Conservation (phyloP, 2,329 filamentous ascomycete species). For the Cladophialophora yegresii region DNA sequence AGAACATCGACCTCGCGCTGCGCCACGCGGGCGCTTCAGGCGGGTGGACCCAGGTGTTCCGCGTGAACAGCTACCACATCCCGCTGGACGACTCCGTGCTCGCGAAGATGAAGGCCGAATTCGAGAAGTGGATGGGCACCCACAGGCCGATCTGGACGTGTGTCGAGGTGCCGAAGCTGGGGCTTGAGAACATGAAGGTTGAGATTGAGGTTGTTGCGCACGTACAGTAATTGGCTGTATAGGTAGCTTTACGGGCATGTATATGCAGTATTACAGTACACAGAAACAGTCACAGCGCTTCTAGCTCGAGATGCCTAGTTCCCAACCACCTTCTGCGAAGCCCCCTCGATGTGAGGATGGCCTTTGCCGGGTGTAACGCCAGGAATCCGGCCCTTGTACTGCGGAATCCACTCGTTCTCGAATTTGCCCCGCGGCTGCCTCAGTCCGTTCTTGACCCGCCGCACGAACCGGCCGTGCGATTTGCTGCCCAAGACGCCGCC, state of each 20-base stretch:
- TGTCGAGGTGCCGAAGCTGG: slow-evolving; percentile 55
- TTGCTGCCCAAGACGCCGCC: slow-evolving; percentile 12
- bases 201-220: slow-evolving; percentile 61
- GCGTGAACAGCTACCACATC: slow-evolving; percentile 52
- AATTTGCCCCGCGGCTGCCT: slow-evolving; percentile 11
- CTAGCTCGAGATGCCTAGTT: too few relatives aligned
- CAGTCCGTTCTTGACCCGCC: slow-evolving; percentile 4
- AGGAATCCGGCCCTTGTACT: slow-evolving; percentile 12
- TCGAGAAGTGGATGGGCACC: slow-evolving; percentile 50
- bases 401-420: slow-evolving; percentile 18
- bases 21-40: slow-evolving; percentile 55
- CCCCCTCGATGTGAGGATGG: not conserved
- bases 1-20: slow-evolving; percentile 57
- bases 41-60: slow-evolving; percentile 59
- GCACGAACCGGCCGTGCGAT: slow-evolving; percentile 2
- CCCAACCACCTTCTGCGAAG: not conserved
- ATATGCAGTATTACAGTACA: too few relatives aligned
- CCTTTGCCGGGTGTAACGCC: not conserved
- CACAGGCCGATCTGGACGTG: slow-evolving; percentile 59
- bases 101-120: slow-evolving; percentile 49
- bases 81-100: slow-evolving; percentile 45
- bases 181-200: slow-evolving; percentile 55
- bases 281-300: too few relatives aligned
- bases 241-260: not conserved
- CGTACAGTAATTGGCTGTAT: slow-evolving; percentile 37